Percentiles rank a stretch among this genome's conserved stretches.
Evolutionary conservation across 179 eudicot species (phyloP).

Genomic region (Heliamphora pulchella): DNA sequence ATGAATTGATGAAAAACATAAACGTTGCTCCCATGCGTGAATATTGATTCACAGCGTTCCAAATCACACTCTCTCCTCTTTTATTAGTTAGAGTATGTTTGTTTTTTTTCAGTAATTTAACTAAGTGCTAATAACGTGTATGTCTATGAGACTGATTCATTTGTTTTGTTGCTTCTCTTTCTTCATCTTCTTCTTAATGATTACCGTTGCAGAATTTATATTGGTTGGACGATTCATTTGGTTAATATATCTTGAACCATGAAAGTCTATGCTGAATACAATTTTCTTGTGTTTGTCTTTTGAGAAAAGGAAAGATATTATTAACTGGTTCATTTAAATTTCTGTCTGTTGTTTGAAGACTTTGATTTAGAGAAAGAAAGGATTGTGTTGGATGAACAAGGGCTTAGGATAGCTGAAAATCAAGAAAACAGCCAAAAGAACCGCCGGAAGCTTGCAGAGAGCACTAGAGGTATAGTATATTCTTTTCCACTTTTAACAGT

Average conservation of each 20-base stretch:
- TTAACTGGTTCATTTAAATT: not conserved
- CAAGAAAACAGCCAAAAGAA: constrained; percentile 98
- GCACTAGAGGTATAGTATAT: constrained; percentile 68
- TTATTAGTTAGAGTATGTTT: too few species aligned
- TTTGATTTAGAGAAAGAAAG: constrained; percentile 96
- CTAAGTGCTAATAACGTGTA: not conserved
- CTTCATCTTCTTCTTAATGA: not conserved
- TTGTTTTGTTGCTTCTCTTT: not conserved
- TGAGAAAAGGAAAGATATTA: not conserved
- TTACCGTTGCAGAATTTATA: not conserved
- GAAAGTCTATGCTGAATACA: not conserved
- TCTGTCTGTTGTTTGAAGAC: constrained; percentile 36
- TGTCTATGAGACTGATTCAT: not conserved
- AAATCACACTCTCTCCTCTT: not conserved
- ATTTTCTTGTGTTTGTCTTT: not conserved
- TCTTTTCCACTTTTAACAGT: not conserved
- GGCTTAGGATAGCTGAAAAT: constrained; percentile 89
- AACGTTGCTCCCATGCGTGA: too few species aligned
- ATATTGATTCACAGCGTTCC: too few species aligned
- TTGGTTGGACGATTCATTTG: constrained; percentile 8
- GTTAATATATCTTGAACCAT: not conserved
- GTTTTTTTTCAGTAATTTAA: not conserved
- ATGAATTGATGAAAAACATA: too few species aligned
- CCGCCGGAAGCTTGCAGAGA: constrained; percentile 93
- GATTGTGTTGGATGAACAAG: constrained; percentile 88